A percentile compares a stretch with the other conserved stretches of the same genome.
phyloP scores from a whole-genome alignment of 768 basidiomycete species.

The Astraeus odoratus region DNA sequence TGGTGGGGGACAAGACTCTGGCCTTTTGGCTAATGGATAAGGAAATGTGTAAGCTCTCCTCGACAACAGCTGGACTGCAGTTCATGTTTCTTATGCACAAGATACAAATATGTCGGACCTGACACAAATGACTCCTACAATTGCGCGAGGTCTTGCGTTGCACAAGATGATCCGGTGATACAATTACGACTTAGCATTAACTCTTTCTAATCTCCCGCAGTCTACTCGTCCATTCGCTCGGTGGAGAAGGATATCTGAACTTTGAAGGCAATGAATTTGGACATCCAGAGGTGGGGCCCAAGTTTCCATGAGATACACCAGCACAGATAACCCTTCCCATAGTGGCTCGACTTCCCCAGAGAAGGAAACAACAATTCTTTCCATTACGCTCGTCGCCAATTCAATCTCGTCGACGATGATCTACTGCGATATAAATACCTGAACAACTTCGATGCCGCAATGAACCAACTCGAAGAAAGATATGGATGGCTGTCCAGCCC shows the following conservation, averaged over 20 bases:
- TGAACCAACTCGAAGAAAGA: conserved; percentile 80
- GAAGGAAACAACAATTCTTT: conserved; percentile 94
- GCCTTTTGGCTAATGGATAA: conserved; percentile 99
- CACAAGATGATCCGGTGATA: conserved; percentile 96
- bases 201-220: conserved; percentile 32
- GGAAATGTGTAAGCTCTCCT: conserved; percentile 82
- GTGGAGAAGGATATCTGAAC: conserved; percentile 96
- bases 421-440: conserved; percentile 89
- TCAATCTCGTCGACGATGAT: conserved; percentile 86
- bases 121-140: conserved; percentile 70
- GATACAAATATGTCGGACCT: conserved; percentile 94
- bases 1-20: conserved; percentile 97
- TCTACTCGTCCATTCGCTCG: conserved; percentile 83
- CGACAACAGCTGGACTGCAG: background rate
- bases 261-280: conserved; percentile 99
- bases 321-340: background rate
- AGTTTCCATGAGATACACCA: background rate
- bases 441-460: conserved; percentile 87
- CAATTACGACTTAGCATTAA: background rate
- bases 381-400: conserved; percentile 95
- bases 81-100: conserved; percentile 22
- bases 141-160: conserved; percentile 83
- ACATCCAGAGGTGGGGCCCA: conserved; percentile 73
- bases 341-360: conserved; percentile 99
- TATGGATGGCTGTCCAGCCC: conserved; percentile 81